Conservation (phyloP, 495 filamentous ascomycete species). For the Apodospora peruviana region DNA sequence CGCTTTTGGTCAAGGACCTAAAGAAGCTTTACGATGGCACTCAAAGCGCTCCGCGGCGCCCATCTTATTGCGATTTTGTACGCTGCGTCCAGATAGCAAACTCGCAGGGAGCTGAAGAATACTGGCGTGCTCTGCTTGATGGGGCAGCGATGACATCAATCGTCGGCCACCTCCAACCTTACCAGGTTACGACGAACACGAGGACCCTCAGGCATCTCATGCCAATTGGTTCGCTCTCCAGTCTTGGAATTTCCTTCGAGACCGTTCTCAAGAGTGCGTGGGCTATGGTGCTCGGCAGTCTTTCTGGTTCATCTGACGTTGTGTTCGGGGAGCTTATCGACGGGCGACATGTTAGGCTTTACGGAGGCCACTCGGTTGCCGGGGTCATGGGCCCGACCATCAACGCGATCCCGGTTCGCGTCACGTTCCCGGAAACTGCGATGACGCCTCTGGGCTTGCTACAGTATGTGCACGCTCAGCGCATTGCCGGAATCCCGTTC, state of each 20-base stretch:
- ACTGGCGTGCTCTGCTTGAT: constrained; percentile 38
- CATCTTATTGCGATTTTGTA: constrained; percentile 40
- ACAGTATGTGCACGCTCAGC: constrained; percentile 35
- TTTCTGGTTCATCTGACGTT: constrained; percentile 39
- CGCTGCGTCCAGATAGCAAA: constrained; percentile 28
- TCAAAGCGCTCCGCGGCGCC: constrained; percentile 24
- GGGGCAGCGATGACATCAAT: constrained; percentile 37
- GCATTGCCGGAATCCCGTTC: constrained; percentile 32
- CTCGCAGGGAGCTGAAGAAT: constrained; percentile 30
- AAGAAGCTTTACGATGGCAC: constrained; percentile 35
- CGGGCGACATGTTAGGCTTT: constrained; percentile 39
- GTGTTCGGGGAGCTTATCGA: constrained; percentile 45
- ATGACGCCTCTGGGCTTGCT: constrained; percentile 37
- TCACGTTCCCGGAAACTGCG: constrained; percentile 33
- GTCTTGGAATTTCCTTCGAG: constrained; percentile 30
- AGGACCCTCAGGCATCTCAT: constrained; percentile 32
- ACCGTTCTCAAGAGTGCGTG: constrained; percentile 42
- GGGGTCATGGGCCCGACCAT: constrained; percentile 40
- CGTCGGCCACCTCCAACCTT: constrained; percentile 32
- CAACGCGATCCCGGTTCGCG: constrained; percentile 40
- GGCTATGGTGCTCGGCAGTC: constrained; percentile 42
- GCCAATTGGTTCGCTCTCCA: constrained; percentile 28
- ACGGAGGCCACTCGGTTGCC: constrained; percentile 26
- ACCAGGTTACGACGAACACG: constrained; percentile 26
- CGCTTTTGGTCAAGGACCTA: constrained; percentile 37